These are phyloP conservation scores for Paraurostyla sp. DNA, from an alignment of 73 alveolate species.

Conservation along the genomic window DNA sequence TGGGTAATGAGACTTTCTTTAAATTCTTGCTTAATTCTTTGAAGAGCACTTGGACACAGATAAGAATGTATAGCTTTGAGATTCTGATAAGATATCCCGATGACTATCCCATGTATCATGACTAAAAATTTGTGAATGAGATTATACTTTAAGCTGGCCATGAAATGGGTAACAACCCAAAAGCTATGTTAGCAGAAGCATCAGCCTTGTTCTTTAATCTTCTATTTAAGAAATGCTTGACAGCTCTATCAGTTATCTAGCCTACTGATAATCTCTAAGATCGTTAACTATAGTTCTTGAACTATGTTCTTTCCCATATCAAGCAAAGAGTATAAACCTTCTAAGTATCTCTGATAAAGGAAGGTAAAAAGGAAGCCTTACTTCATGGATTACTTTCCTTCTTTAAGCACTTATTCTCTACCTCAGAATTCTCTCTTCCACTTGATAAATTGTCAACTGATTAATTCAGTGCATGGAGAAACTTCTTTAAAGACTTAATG, in stretches of 20 bases:
- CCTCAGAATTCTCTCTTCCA: neutral
- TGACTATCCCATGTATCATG: constrained; percentile 5
- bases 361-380: constrained; percentile 50
- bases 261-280: neutral
- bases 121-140: constrained; percentile 28
- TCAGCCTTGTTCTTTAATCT: constrained; percentile 52
- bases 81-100: constrained; percentile 33
- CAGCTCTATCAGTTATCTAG: neutral
- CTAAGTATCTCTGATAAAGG: constrained; percentile 41
- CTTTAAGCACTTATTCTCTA: constrained; percentile 48
- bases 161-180: constrained; percentile 51
- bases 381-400: constrained; percentile 60
- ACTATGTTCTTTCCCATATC: neutral
- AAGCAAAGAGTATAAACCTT: constrained; percentile 11
- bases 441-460: neutral
- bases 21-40: constrained; percentile 18
- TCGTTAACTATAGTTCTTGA: constrained; percentile 34
- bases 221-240: constrained; percentile 40
- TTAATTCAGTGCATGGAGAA: constrained; percentile 3
- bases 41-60: constrained; percentile 55
- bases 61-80: constrained; percentile 44
- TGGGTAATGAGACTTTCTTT: neutral
- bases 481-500: constrained; percentile 21
- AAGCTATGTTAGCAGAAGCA: constrained; percentile 67
- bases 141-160: neutral